phyloP scores from a whole-genome alignment of 108 stramenopile genomes.

The Cyclotella sp. region DNA sequence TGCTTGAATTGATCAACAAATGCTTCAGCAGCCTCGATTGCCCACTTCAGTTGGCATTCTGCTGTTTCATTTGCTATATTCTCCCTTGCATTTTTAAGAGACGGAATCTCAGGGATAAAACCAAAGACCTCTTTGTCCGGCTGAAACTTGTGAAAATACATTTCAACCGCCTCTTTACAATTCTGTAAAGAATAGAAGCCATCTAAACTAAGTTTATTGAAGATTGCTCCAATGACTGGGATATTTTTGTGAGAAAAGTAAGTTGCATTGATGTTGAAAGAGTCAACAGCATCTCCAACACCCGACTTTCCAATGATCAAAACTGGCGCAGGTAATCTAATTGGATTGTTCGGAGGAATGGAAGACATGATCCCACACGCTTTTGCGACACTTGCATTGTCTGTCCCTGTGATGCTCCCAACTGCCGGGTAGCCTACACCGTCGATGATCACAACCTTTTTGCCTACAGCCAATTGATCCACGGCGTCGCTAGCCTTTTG shows the following conservation, averaged over 20 bases:
- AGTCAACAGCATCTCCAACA: slow-evolving; percentile 97
- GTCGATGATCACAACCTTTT: slow-evolving; percentile 90
- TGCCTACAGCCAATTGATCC: slow-evolving; percentile 69
- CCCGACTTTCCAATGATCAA: slow-evolving; percentile 80
- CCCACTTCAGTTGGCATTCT: slow-evolving; percentile 39
- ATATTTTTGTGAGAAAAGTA: slow-evolving; percentile 83
- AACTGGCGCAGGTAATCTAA: slow-evolving; percentile 60
- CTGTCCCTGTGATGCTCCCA: slow-evolving; percentile 94
- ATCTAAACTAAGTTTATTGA: slow-evolving; percentile 83
- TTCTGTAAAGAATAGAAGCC: slow-evolving; percentile 89
- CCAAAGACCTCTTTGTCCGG: slow-evolving; percentile 65
- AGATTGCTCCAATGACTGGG: slow-evolving; percentile 87
- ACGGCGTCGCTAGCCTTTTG: slow-evolving; percentile 78
- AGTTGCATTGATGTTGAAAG: slow-evolving; percentile 94
- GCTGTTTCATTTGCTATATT: slow-evolving; percentile 33
- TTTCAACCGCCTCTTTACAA: slow-evolving; percentile 67
- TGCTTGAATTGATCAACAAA: slow-evolving; percentile 64
- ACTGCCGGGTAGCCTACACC: slow-evolving; percentile 98
- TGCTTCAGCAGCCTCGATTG: slow-evolving; percentile 44
- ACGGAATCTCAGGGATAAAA: slow-evolving; percentile 74
- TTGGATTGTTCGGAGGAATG: not conserved
- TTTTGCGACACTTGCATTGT: slow-evolving; percentile 89
- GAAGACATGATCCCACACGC: slow-evolving; percentile 63
- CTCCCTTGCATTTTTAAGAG: slow-evolving; percentile 44
- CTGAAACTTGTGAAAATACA: slow-evolving; percentile 77